Conservation (phyloP, 371 early-diverging fungal genomes). For the Smittium mucronatum region DNA sequence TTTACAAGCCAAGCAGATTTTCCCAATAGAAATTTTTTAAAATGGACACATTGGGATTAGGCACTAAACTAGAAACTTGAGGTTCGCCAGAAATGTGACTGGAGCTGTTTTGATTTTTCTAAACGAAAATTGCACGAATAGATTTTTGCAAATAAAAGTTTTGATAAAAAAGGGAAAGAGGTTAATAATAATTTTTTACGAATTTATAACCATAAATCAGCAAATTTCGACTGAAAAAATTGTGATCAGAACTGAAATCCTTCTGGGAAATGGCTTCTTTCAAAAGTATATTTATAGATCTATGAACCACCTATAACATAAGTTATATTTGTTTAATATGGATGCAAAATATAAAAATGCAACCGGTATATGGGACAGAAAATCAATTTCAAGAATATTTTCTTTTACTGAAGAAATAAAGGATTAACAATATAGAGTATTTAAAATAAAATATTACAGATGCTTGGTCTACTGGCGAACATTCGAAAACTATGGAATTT, state of each 20-base stretch:
- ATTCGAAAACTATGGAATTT: background rate
- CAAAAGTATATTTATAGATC: conserved; percentile 5
- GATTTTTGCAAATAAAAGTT: too few species aligned
- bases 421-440: too few species aligned
- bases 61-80: background rate
- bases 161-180: too few species aligned
- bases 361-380: too few species aligned
- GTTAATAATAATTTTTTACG: too few species aligned
- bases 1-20: background rate
- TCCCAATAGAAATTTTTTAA: background rate
- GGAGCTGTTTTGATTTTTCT: background rate
- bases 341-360: background rate
- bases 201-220: conserved; percentile 10
- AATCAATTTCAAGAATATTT: too few species aligned
- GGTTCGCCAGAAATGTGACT: background rate
- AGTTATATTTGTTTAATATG: background rate
- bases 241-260: background rate
- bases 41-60: background rate
- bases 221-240: conserved; percentile 1
- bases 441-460: too few species aligned
- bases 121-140: too few species aligned
- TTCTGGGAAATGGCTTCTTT: background rate
- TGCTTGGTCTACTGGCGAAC: background rate
- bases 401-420: too few species aligned
- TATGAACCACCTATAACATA: conserved; percentile 7